Evolutionary conservation across 169 alveolate species (phyloP), one percentile per base, ranked within the genome.

Genomic region (Plasmodium malariae): DNA sequence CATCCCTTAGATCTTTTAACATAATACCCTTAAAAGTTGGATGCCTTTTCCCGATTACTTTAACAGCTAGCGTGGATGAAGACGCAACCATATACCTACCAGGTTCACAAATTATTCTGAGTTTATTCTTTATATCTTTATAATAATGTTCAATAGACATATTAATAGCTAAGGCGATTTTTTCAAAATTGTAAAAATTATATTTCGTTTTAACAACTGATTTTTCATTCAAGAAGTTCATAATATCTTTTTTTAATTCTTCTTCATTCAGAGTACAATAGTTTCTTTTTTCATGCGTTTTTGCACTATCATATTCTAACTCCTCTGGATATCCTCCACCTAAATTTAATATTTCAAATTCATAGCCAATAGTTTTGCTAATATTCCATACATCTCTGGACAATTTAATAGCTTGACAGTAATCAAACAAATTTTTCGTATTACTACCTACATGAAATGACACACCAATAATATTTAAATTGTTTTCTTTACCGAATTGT

Each of bases 301-400:
- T 80, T 17, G 83, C 78, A 34, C 11, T 32, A 49, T 80, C 90
- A 51, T 63, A 65, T 51, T 69, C 74, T 85, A 85, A 85, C 55
- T 85, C 92, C 40, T 85, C 92, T 14, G 92, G 92, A 60, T 40
- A 85, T n/a, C 92, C 92, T 2, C 92, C 92, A 14, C 92, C 92
- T 0, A 85, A 24, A 62, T 85, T 85, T 85, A 85, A 34, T 40
- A 85, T 57, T 54, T 69, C 19, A 32, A 85, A 69, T 3, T 85
- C 19, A 49, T n/a, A 85, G 3, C 92, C 92, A 26, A 85, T 3
- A 4, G 28, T 24, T 9, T 19, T 32, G 6, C 87, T 55, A 0
- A 68, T 37, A 43, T 85, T 26, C 26, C 37, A 85, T 21, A 55
- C 92, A 4, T 85, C 92, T 48, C 68, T 85, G 1, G 87, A 60